Base-by-base conservation (phyloP, 2,329 filamentous ascomycete genomes). In the Phyllachora maydis region DNA sequence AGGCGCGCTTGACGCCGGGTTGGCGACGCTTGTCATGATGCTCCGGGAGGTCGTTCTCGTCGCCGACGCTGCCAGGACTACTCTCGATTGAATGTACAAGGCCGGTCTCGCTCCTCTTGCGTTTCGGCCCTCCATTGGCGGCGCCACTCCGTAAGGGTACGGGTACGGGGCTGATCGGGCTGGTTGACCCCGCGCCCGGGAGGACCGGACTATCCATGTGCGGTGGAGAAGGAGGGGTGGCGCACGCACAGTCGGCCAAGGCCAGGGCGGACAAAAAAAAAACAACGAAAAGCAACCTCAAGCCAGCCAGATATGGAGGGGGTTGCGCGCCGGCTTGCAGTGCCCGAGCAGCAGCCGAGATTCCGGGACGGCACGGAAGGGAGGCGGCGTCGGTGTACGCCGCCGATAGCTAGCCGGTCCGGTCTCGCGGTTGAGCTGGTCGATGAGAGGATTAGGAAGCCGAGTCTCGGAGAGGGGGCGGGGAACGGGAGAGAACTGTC, bases 1-100 rank as follows among this genome's bases (percentile, higher is more conserved):
- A 85, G 5, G 77, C 77, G 37, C 78, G 61, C 52, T 85, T 81
- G 23, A 74, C 69, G 36, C 69, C 64, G 22, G 54, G 46, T 24
- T 62, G 56, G 23, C 33, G 29, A 14, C 30, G 23, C 14, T 65
- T 65, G 35, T 71, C 65, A 21, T 54, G 46, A 24, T 63, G 58
- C 23, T 53, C 49, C 6, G 20, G 20, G 23, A 52, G 43, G 26
- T 67, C 56, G 28, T 68, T 65, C 28, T 67, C 55, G 27, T 59
- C 59, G 27, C 56, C 57, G 23, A 56, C 51, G 37, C 63, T 71
- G 14, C 57, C 64, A 4, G 66, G 65, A 32, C 65, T 71, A 41
- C 65, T 71, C 28, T 70, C 66, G 30, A 63, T 47, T 14, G 44
- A n/a, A n/a, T n/a, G 45, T 12, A 36, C 53, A 30, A 61, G 44